Conservation (phyloP, 2,329 filamentous ascomycete genomes). For the Aureobasidium sp. region DNA sequence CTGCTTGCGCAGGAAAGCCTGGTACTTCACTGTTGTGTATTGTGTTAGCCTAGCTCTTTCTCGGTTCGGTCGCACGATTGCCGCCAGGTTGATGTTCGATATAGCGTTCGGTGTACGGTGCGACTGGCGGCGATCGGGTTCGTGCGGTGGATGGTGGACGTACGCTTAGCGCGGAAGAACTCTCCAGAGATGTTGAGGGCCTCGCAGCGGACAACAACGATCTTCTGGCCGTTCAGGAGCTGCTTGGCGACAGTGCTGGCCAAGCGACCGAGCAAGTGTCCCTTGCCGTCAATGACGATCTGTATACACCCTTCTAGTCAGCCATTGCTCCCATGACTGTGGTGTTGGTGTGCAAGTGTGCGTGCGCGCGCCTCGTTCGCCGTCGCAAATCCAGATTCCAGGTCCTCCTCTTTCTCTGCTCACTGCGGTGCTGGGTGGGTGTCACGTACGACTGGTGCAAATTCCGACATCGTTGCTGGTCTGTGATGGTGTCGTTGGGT, state of each 20-base stretch:
- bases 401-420: slow-evolving; percentile 7
- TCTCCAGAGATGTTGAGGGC: slow-evolving; percentile 99
- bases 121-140: slow-evolving; percentile 10
- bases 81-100: not conserved
- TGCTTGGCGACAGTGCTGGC: slow-evolving; percentile 98
- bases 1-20: slow-evolving; percentile 99
- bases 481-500: slow-evolving; percentile 1
- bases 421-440: not conserved
- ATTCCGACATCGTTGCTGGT: slow-evolving; percentile 52
- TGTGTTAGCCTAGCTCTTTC: slow-evolving; percentile 14
- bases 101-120: not conserved
- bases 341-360: not conserved
- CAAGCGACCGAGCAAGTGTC: slow-evolving; percentile 98
- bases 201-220: slow-evolving; percentile 97
- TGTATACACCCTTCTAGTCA: slow-evolving; percentile 33
- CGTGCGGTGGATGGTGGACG: slow-evolving; percentile 44
- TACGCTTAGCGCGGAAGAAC: slow-evolving; percentile 99
- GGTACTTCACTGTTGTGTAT: slow-evolving; percentile 88
- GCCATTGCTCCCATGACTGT: slow-evolving; percentile 12
- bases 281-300: slow-evolving; percentile 99
- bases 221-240: slow-evolving; percentile 98
- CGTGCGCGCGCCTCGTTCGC: not conserved
- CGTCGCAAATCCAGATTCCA: slow-evolving; percentile 1
- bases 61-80: not conserved
- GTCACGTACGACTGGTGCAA: slow-evolving; percentile 57